Evolutionary conservation across 495 filamentous ascomycete species (phyloP).

Genomic region (Penicillium chermesinum): DNA sequence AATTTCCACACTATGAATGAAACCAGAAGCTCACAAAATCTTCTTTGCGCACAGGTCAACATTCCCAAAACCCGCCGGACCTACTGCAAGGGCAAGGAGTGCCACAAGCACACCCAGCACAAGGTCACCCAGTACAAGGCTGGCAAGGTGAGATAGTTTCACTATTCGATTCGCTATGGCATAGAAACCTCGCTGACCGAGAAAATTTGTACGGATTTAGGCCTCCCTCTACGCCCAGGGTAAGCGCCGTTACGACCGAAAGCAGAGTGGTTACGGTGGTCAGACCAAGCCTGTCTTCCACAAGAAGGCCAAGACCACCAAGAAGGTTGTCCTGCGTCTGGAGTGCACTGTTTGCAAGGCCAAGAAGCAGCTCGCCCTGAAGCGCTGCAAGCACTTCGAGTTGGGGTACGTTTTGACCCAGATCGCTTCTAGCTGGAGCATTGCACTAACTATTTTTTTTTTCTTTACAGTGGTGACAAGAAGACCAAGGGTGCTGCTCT

Average conservation of each 20-base stretch:
- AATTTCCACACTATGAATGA: background rate
- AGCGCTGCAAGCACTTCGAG: slow-evolving; percentile 99
- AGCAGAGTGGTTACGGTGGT: slow-evolving; percentile 98
- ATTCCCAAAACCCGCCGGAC: slow-evolving; percentile 87
- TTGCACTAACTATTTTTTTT: slow-evolving; percentile 21
- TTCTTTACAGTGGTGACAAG: slow-evolving; percentile 88
- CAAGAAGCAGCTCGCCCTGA: slow-evolving; percentile 95
- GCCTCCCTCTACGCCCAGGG: slow-evolving; percentile 93
- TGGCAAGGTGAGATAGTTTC: slow-evolving; percentile 73
- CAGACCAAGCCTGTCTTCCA: slow-evolving; percentile 99
- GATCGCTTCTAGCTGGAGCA: background rate
- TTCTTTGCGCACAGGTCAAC: slow-evolving; percentile 60
- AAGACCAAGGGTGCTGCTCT: slow-evolving; percentile 99
- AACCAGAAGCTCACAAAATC: slow-evolving; percentile 20
- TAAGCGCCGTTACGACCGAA: slow-evolving; percentile 99
- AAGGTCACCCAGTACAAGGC: slow-evolving; percentile 98
- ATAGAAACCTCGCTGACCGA: too few species aligned
- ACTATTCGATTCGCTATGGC: too few species aligned
- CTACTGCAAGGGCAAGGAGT: slow-evolving; percentile 92
- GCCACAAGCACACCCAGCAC: slow-evolving; percentile 91
- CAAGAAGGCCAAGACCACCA: slow-evolving; percentile 99
- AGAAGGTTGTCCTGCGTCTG: slow-evolving; percentile 97
- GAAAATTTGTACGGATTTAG: slow-evolving; percentile 39
- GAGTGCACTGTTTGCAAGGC: slow-evolving; percentile 97
- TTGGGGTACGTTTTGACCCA: slow-evolving; percentile 66